Conservation (phyloP, 345 rosid genomes). For the Kandelia obovata region DNA sequence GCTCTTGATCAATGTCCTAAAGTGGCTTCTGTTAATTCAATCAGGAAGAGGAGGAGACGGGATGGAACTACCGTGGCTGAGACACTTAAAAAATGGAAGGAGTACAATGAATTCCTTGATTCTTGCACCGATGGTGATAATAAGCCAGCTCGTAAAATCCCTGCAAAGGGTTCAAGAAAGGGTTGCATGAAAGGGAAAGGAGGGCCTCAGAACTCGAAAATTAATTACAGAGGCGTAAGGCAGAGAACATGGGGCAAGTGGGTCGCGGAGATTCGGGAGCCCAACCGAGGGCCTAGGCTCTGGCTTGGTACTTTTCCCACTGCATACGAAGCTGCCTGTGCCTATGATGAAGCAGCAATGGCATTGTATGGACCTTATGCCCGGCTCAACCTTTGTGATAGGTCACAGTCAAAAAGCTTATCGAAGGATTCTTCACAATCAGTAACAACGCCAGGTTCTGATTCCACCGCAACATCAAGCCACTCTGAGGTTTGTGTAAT, state of each 20-base stretch:
- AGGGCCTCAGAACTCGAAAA: slow-evolving; percentile 67
- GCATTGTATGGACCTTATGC: slow-evolving; percentile 67
- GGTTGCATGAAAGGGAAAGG: slow-evolving; percentile 97
- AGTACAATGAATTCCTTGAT: slow-evolving; percentile 36
- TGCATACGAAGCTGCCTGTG: slow-evolving; percentile 69
- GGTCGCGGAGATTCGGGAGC: slow-evolving; percentile 92
- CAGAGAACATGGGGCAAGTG: slow-evolving; percentile 95
- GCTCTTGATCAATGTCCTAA: slow-evolving; percentile 20
- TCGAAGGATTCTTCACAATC: slow-evolving; percentile 3
- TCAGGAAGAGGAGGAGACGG: slow-evolving; percentile 58
- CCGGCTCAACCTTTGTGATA: slow-evolving; percentile 48
- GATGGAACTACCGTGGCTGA: slow-evolving; percentile 44
- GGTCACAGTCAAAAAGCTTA: background rate
- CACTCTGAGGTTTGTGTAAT: slow-evolving; percentile 43
- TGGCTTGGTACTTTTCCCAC: slow-evolving; percentile 87
- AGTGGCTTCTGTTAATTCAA: slow-evolving; percentile 19
- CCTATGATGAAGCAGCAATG: slow-evolving; percentile 78
- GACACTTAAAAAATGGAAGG: slow-evolving; percentile 63
- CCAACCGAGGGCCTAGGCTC: slow-evolving; percentile 51
- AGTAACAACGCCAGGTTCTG: slow-evolving; percentile 25
- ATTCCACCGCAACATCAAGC: slow-evolving; percentile 31
- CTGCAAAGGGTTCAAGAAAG: slow-evolving; percentile 66
- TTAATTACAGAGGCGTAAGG: slow-evolving; percentile 71
- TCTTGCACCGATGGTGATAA: slow-evolving; percentile 19
- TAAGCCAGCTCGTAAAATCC: slow-evolving; percentile 38